These are phyloP conservation scores for Dichotomopilus funicola DNA, from an alignment of 2,329 filamentous ascomycete species.

Conservation along the genomic window DNA sequence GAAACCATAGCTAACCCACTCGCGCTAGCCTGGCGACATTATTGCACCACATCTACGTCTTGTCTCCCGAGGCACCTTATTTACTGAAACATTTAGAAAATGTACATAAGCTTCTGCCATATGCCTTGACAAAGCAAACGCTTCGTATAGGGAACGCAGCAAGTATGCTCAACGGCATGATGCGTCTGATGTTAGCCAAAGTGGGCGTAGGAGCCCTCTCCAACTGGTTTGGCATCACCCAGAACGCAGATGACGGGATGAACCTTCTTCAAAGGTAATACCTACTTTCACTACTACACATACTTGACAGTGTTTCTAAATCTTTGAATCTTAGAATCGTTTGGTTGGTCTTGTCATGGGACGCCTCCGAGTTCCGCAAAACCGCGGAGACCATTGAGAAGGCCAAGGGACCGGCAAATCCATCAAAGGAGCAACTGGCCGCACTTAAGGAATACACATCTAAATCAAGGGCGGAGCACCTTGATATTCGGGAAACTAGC, in stretches of 20 bases:
- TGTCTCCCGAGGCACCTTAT: conserved; percentile 69
- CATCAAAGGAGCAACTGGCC: conserved; percentile 53
- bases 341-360: conserved; percentile 65
- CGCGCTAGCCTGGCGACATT: conserved; percentile 59
- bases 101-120: conserved; percentile 64
- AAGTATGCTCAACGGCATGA: conserved; percentile 72
- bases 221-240: conserved; percentile 71
- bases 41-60: conserved; percentile 64
- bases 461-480: conserved; percentile 48
- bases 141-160: conserved; percentile 71
- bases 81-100: conserved; percentile 65
- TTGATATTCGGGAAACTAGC: conserved; percentile 52
- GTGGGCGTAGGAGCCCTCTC: conserved; percentile 66
- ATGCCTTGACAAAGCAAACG: conserved; percentile 65
- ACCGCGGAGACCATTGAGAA: conserved; percentile 59
- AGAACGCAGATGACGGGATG: conserved; percentile 68
- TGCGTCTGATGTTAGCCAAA: conserved; percentile 69
- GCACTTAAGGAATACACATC: conserved; percentile 54
- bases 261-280: conserved; percentile 61
- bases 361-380: conserved; percentile 63
- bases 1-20: conserved; percentile 11
- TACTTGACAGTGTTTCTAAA: not conserved
- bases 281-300: not conserved
- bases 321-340: conserved; percentile 52
- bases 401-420: conserved; percentile 49